phyloP scores from a whole-genome alignment of 2,329 filamentous ascomycete species.

The Xylaria sp. region DNA sequence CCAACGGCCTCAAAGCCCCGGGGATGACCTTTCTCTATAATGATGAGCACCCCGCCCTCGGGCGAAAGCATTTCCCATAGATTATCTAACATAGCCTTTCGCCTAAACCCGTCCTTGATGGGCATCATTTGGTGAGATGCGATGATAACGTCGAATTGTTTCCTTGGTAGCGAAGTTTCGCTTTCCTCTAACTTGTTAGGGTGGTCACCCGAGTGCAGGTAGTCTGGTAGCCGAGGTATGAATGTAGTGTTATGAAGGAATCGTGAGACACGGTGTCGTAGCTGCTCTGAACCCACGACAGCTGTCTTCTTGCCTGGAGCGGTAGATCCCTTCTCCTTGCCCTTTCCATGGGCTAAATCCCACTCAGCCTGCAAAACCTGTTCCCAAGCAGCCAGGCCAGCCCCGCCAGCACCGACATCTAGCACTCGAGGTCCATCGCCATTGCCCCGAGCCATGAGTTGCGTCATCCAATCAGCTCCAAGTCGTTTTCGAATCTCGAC shows the following conservation, averaged over 20 bases:
- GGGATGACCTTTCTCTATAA: conserved; percentile 91
- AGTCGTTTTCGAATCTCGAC: conserved; percentile 79
- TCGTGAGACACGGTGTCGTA: conserved; percentile 78
- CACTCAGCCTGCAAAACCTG: conserved; percentile 85
- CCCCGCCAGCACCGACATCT: conserved; percentile 79
- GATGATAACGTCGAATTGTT: conserved; percentile 89
- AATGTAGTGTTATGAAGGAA: conserved; percentile 92
- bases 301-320: conserved; percentile 82
- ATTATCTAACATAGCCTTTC: conserved; percentile 84
- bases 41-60: conserved; percentile 83
- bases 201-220: conserved; percentile 72
- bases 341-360: conserved; percentile 70
- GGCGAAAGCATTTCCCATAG: conserved; percentile 88
- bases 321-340: conserved; percentile 49
- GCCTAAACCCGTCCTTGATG: conserved; percentile 77
- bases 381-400: conserved; percentile 78
- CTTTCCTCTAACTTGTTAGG: conserved; percentile 69
- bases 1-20: conserved; percentile 93
- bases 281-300: conserved; percentile 76
- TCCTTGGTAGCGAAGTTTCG: conserved; percentile 67
- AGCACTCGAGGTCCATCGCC: conserved; percentile 70
- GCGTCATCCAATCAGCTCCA: conserved; percentile 75
- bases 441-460: conserved; percentile 68
- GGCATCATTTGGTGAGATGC: conserved; percentile 85
- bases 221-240: conserved; percentile 89